Conservation (phyloP, 805 yeast species). For the Ogataea parapolymorpha region DNA sequence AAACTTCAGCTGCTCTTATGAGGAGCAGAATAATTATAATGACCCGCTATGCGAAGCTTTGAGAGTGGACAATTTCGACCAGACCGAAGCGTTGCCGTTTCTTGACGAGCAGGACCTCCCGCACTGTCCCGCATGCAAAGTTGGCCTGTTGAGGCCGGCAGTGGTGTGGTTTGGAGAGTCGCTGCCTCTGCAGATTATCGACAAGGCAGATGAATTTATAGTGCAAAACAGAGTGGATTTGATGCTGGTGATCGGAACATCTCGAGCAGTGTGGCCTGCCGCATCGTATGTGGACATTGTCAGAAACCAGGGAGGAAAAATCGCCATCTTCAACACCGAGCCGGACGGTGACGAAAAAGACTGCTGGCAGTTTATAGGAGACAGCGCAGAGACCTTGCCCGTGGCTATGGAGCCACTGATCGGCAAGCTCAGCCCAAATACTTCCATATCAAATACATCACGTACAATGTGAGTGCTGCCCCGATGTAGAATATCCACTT, state of each 20-base stretch:
- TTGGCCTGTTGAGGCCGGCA: slow-evolving; percentile 74
- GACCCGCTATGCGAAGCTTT: slow-evolving; percentile 53
- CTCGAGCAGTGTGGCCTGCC: slow-evolving; percentile 88
- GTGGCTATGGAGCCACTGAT: slow-evolving; percentile 54
- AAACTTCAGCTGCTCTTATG: slow-evolving; percentile 64
- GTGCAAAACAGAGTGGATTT: slow-evolving; percentile 58
- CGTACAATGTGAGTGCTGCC: slow-evolving; percentile 54
- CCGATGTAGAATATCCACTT: slow-evolving; percentile 84
- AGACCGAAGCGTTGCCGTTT: slow-evolving; percentile 26
- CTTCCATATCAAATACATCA: slow-evolving; percentile 64
- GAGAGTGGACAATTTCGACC: slow-evolving; percentile 11
- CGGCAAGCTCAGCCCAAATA: slow-evolving; percentile 48
- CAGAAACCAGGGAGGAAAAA: slow-evolving; percentile 66
- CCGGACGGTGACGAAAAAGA: slow-evolving; percentile 37
- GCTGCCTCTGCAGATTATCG: slow-evolving; percentile 60
- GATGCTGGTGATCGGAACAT: slow-evolving; percentile 80
- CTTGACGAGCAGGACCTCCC: slow-evolving; percentile 58
- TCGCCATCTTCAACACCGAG: slow-evolving; percentile 80
- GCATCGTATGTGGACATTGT: slow-evolving; percentile 85
- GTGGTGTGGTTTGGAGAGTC: slow-evolving; percentile 97
- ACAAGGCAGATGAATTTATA: slow-evolving; percentile 68
- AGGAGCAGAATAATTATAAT: slow-evolving; percentile 46
- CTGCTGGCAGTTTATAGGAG: slow-evolving; percentile 75
- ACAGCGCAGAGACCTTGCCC: slow-evolving; percentile 72
- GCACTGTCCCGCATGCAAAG: slow-evolving; percentile 70